Conservation (phyloP, 2,329 filamentous ascomycete species). For the Xylaria arbuscula region DNA sequence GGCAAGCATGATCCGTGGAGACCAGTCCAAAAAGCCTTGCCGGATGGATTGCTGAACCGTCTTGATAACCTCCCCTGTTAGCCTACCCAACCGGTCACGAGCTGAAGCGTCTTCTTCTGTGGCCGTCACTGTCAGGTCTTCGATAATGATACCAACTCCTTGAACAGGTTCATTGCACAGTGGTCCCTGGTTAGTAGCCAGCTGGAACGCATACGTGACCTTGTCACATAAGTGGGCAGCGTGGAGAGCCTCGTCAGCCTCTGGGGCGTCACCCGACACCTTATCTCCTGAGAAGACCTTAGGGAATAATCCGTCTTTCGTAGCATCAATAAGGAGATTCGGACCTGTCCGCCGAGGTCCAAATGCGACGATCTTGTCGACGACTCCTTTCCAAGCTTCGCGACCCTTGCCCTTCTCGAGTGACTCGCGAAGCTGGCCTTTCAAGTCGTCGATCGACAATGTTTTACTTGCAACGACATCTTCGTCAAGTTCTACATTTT, state of each 20-base stretch:
- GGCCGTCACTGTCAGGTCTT: constrained; percentile 75
- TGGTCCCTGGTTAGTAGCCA: constrained; percentile 87
- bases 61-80: constrained; percentile 94
- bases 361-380: constrained; percentile 89
- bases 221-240: constrained; percentile 86
- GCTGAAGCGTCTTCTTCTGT: constrained; percentile 65
- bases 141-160: constrained; percentile 89
- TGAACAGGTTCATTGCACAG: constrained; percentile 94
- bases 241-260: constrained; percentile 62
- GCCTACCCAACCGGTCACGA: constrained; percentile 75
- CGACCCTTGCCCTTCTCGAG: constrained; percentile 79
- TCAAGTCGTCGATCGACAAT: constrained; percentile 81
- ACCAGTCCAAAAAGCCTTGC: constrained; percentile 93
- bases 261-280: constrained; percentile 49
- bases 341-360: constrained; percentile 86
- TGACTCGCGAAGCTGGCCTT: constrained; percentile 72
- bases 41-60: constrained; percentile 86
- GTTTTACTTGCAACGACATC: constrained; percentile 69
- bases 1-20: constrained; percentile 89
- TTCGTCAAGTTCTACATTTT: constrained; percentile 62
- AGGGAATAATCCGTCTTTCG: constrained; percentile 73
- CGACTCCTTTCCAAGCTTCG: constrained; percentile 79
- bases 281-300: constrained; percentile 69
- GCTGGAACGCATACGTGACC: constrained; percentile 92
- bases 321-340: constrained; percentile 89